Evolutionary conservation across 2,329 filamentous ascomycete species (phyloP).

Genomic region (Botrytis cinerea): DNA sequence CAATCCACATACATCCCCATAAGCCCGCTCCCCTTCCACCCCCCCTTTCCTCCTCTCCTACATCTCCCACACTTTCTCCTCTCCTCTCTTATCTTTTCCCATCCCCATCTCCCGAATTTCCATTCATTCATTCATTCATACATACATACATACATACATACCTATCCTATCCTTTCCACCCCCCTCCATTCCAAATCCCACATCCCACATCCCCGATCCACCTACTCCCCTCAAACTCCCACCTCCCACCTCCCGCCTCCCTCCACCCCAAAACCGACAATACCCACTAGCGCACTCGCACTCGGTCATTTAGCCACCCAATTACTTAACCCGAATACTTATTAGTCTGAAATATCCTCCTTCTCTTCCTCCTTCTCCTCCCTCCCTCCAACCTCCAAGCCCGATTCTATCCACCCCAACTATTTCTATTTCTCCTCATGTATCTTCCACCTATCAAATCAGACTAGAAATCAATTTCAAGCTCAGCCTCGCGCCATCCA

Average conservation of each 20-base stretch:
- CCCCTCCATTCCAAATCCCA: not conserved
- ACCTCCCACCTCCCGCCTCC: not conserved
- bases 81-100: not conserved
- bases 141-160: not conserved
- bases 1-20: not conserved
- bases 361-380: not conserved
- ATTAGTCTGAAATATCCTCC: not conserved
- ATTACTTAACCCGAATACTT: not conserved
- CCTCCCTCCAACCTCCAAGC: not conserved
- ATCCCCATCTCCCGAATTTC: not conserved
- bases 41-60: not conserved
- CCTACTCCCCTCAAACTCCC: not conserved
- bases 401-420: not conserved
- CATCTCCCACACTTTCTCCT: not conserved
- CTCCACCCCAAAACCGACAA: not conserved
- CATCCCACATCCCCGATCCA: not conserved
- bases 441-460: not conserved
- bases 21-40: rapidly evolving
- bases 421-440: not conserved
- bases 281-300: not conserved
- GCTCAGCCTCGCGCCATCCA: not conserved
- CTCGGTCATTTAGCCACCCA: not conserved
- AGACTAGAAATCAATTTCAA: not conserved
- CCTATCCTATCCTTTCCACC: too few relatives aligned
- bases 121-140: too few relatives aligned